These are phyloP conservation scores for Tolypocladium endophyticum DNA, from an alignment of 2,329 filamentous ascomycete species.

Conservation along the genomic window DNA sequence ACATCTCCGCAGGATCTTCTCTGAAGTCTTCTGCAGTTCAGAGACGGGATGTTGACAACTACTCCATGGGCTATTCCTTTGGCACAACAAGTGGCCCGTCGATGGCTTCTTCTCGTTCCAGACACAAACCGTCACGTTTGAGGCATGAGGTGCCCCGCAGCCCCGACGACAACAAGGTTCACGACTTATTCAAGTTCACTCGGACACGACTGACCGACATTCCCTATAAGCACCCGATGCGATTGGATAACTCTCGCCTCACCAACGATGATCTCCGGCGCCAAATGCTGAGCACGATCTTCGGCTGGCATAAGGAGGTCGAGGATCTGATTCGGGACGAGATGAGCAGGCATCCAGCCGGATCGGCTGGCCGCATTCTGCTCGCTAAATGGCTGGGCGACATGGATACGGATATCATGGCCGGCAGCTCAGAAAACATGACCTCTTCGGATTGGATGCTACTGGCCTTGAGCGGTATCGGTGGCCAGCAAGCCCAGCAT, in stretches of 20 bases:
- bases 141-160: constrained; percentile 73
- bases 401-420: constrained; percentile 69
- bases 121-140: constrained; percentile 54
- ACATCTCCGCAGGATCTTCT: constrained; percentile 55
- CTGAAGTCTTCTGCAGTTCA: constrained; percentile 22
- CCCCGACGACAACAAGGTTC: constrained; percentile 58
- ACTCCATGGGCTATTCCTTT: constrained; percentile 37
- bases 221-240: constrained; percentile 61
- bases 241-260: constrained; percentile 45
- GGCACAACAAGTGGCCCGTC: constrained; percentile 28
- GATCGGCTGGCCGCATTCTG: constrained; percentile 70
- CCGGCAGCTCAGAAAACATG: constrained; percentile 73
- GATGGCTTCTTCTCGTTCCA: constrained; percentile 35
- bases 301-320: constrained; percentile 86
- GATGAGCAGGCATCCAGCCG: constrained; percentile 59
- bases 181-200: constrained; percentile 81
- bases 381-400: constrained; percentile 90
- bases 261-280: constrained; percentile 71
- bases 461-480: constrained; percentile 81
- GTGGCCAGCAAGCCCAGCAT: constrained; percentile 64
- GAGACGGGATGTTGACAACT: constrained; percentile 34
- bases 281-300: constrained; percentile 90
- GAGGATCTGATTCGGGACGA: constrained; percentile 77
- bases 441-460: constrained; percentile 96
- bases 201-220: constrained; percentile 73